phyloP scores from a whole-genome alignment of 768 basidiomycete species.

The Postia placenta region DNA sequence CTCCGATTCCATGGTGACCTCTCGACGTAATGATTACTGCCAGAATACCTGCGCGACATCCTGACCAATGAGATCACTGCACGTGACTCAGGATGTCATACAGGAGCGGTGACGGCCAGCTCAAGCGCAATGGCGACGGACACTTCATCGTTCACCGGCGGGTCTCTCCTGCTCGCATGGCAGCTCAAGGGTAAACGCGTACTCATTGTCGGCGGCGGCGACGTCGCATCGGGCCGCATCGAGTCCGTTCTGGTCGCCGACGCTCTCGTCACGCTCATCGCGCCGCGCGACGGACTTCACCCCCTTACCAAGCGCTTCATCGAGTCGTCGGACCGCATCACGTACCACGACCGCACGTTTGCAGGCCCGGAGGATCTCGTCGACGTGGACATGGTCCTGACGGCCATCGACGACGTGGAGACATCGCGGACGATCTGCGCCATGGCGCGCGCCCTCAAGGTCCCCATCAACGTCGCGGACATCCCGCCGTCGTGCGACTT shows the following conservation, averaged over 20 bases:
- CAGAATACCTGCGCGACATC: not conserved
- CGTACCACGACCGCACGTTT: slow-evolving; percentile 68
- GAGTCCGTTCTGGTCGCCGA: slow-evolving; percentile 80
- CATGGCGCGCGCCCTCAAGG: slow-evolving; percentile 56
- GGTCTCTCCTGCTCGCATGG: slow-evolving; percentile 89
- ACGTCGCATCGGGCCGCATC: slow-evolving; percentile 84
- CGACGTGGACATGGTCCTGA: slow-evolving; percentile 80
- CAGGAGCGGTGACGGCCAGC: not conserved
- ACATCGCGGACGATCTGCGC: slow-evolving; percentile 68
- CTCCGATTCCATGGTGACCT: no score
- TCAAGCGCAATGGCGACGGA: slow-evolving; percentile 1
- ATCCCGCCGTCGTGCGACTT: slow-evolving; percentile 96
- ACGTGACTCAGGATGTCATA: not conserved
- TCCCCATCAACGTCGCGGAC: slow-evolving; percentile 96
- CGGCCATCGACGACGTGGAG: slow-evolving; percentile 82
- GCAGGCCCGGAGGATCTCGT: slow-evolving; percentile 57
- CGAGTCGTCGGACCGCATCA: slow-evolving; percentile 46
- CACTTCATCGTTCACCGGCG: slow-evolving; percentile 36
- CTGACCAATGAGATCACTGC: not conserved
- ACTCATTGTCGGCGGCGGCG: slow-evolving; percentile 91
- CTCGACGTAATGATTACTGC: no score
- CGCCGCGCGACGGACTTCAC: slow-evolving; percentile 63
- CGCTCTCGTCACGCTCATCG: slow-evolving; percentile 71
- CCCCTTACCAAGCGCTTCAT: slow-evolving; percentile 51
- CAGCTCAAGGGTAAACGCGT: slow-evolving; percentile 81